Conservation (phyloP, 768 basidiomycete genomes). For the Leccinum truebloodii region DNA sequence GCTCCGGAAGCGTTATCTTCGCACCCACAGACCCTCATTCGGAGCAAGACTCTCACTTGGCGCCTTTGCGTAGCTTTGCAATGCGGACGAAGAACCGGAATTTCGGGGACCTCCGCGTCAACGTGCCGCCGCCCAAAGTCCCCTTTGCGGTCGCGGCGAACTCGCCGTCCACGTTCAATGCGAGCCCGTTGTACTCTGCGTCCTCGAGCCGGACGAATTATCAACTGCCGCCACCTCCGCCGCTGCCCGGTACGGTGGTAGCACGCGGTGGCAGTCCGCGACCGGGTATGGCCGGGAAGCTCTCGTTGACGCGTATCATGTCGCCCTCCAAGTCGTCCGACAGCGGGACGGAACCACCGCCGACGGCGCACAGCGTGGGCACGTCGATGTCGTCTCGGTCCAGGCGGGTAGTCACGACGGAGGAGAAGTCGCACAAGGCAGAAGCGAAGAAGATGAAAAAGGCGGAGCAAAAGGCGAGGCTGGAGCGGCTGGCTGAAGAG, state of each 20-base stretch:
- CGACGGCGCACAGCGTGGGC: slow-evolving; percentile 23
- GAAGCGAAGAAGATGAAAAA: slow-evolving; percentile 46
- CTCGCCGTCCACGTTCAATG: slow-evolving; percentile 18
- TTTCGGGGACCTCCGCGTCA: slow-evolving; percentile 31
- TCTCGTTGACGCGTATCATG: slow-evolving; percentile 31
- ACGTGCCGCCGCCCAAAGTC: slow-evolving; percentile 23
- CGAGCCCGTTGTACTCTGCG: not conserved
- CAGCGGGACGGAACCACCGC: slow-evolving; percentile 4
- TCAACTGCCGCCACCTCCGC: not conserved
- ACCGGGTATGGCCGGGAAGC: slow-evolving; percentile 16
- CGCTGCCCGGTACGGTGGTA: not conserved
- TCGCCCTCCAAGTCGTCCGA: slow-evolving; percentile 20
- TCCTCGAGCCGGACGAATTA: not conserved
- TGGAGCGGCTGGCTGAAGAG: slow-evolving; percentile 45
- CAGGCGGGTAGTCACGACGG: slow-evolving; percentile 33
- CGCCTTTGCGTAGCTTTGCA: slow-evolving; percentile 5
- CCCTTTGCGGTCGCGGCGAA: slow-evolving; percentile 20
- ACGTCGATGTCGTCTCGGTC: slow-evolving; percentile 3
- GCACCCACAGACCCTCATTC: slow-evolving; percentile 16
- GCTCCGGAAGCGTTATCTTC: slow-evolving; percentile 27
- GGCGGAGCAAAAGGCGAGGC: slow-evolving; percentile 40
- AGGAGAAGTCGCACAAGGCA: slow-evolving; percentile 45
- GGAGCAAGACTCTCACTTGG: slow-evolving; percentile 24
- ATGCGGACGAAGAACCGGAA: slow-evolving; percentile 29
- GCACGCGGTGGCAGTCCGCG: not conserved